Base-by-base conservation (phyloP, 768 basidiomycete species). In the Crepidotus variabilis region DNA sequence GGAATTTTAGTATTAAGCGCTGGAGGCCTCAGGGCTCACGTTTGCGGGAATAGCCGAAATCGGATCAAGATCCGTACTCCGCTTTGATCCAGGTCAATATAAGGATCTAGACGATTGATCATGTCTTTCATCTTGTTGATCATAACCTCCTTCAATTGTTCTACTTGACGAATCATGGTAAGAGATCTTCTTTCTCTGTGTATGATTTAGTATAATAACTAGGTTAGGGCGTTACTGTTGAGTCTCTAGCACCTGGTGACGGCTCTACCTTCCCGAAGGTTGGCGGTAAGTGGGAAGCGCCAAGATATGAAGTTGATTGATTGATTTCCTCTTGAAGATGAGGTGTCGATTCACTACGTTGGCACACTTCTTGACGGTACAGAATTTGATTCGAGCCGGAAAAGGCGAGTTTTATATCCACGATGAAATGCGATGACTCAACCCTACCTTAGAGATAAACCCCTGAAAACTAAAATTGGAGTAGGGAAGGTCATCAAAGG, bases 401-500 rank as follows among this genome's bases (percentile, higher is more conserved):
- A 88, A 65, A 86, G 88, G 90, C 90, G 57, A 64, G 81, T 65
- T 52, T 64, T 60, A 24, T 2, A 9, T 16, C 8, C 22, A 34
- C 0, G 21, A 20, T 45, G n/a, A 23, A 16, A 20, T 18, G 51
- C 20, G 11, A 24, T 28, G 21, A 24, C 51, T 18, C 34, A 10
- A 47, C 18, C 18, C 13, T n/a, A 2, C 50, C 55, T 32, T 68
- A 90, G 91, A 36, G 72, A 75, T 0, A 2, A 3, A 0, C 81
- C 90, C 1, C 92, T 94, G 67, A 63, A 71, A 59, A 90, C 88
- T 2, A 65, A 80, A 65, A 92, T 93, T 60, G 90, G 92, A 48
- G 75, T 84, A 21, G 88, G 90, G 10, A 85, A 86, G 66, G 92
- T 95, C 49, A 94, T 95, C 73, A 86, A 78, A 67, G 90, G 92